A percentile compares a stretch with the other conserved stretches of the same genome.
These are phyloP conservation scores for Blastobotrys elegans DNA, from an alignment of 1,139 yeast species.

Conservation along the genomic window DNA sequence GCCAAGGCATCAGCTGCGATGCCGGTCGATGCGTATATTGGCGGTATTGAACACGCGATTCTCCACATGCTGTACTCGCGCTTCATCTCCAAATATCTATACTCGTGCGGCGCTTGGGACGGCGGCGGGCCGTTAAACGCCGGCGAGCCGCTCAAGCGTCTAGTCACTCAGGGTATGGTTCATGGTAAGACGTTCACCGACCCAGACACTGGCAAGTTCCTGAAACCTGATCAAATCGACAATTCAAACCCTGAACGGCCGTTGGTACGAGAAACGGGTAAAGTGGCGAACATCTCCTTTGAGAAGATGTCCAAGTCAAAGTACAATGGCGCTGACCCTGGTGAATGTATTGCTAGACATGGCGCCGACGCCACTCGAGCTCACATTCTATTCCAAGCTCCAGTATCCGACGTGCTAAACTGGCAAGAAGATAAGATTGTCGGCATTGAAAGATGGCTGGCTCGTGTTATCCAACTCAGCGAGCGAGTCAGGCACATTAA, in stretches of 20 bases:
- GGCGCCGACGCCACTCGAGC: conserved; percentile 97
- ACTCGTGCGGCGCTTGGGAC: conserved; percentile 54
- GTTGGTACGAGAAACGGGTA: conserved; percentile 45
- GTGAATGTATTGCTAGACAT: conserved; percentile 62
- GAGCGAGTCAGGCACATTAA: conserved; percentile 8
- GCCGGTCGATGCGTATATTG: conserved; percentile 89
- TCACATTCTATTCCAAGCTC: conserved; percentile 90
- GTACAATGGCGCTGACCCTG: conserved; percentile 90
- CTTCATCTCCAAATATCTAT: conserved; percentile 74
- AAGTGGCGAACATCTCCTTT: conserved; percentile 50
- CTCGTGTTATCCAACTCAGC: conserved; percentile 44
- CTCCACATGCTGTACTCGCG: conserved; percentile 81
- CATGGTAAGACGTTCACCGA: conserved; percentile 81
- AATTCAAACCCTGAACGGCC: conserved; percentile 38
- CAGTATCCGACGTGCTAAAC: conserved; percentile 69
- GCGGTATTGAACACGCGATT: conserved; percentile 97
- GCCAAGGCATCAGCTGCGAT: conserved; percentile 50
- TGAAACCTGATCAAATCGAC: conserved; percentile 72
- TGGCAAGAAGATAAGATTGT: conserved; percentile 89
- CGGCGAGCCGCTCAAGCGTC: conserved; percentile 77
- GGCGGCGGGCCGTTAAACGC: conserved; percentile 44
- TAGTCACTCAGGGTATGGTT: conserved; percentile 97
- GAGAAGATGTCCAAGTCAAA: conserved; percentile 98
- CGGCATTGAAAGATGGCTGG: conserved; percentile 85
- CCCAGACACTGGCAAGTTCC: conserved; percentile 65